Base-by-base conservation (phyloP, 2,329 filamentous ascomycete genomes). In the Stachybotrys echinatus region DNA sequence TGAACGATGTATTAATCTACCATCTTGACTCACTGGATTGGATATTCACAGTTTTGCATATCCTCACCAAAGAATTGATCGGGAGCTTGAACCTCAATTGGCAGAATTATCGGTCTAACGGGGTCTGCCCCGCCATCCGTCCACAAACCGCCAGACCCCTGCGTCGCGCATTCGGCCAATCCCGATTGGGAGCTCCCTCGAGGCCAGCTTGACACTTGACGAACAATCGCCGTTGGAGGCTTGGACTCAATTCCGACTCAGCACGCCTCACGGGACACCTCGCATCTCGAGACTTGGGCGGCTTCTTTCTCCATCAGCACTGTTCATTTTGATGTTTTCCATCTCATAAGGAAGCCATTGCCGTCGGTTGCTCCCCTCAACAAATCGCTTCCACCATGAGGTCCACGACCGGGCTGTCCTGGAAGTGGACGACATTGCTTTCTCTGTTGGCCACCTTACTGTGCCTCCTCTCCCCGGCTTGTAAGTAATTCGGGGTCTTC, bases 391-490 rank as follows among this genome's bases (percentile, higher is more conserved):
- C 51, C 60, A 60, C 60, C 61, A 84, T 84, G 81, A 72, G 72
- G 69, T 72, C 70, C 61, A 66, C 63, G 48, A 65, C 69, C 63
- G 70, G 70, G 66, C 67, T 73, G 73, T 80, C 80, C 72, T 72
- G 69, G 65, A 74, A 72, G 69, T 89, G 88, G 88, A 80, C 83
- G 64, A 72, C 80, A 60, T 74, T 83, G 56, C 67, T 89, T 54
- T 76, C 80, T 54, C 64, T 89, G 53, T 58, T 88, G 42, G 71
- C 76, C 55, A 68, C 80, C 45, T 63, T 89, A 31, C 74, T 77
- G 60, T 82, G 75, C 59, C 67, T 89, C 23, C 70, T 88, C 57
- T 77, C 78, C 45, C 81, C 84, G 62, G 80, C 80, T 71, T 76
- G 88, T 89, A 74, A 66, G 81, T 48, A 12, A 5, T 8, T 5